A percentile compares a stretch with the other conserved stretches of the same genome.
phyloP scores from a whole-genome alignment of 768 basidiomycete genomes.

The Termitomyces sp. region DNA sequence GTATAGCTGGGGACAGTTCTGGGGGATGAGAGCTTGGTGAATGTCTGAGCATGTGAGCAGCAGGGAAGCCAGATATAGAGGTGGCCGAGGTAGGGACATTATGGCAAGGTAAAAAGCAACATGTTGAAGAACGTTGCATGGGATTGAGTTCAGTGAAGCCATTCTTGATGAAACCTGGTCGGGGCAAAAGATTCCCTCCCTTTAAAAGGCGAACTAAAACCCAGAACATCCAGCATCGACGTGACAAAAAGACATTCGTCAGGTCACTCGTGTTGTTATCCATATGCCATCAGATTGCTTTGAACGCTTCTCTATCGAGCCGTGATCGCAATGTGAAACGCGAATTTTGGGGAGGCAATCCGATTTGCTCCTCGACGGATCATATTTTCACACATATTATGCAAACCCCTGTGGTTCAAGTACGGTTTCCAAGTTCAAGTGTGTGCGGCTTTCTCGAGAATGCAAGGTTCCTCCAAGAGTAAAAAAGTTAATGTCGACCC shows the following conservation, averaged over 20 bases:
- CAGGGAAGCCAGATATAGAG: slow-evolving; percentile 35
- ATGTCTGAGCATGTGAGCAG: slow-evolving; percentile 39
- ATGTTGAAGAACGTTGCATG: slow-evolving; percentile 51
- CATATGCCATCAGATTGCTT: not conserved
- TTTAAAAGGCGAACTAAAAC: slow-evolving; percentile 2
- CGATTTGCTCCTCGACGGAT: not conserved
- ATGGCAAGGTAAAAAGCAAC: slow-evolving; percentile 44
- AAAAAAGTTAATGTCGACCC: slow-evolving; percentile 1
- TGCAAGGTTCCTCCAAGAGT: not conserved
- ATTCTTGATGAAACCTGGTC: slow-evolving; percentile 25
- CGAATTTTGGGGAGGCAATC: not conserved
- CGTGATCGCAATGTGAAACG: not conserved
- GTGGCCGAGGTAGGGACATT: slow-evolving; percentile 30
- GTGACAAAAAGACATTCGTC: slow-evolving; percentile 4
- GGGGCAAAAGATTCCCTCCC: not conserved
- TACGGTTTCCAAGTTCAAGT: not conserved
- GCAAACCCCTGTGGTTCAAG: not conserved
- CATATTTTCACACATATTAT: not conserved
- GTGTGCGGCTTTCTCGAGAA: not conserved
- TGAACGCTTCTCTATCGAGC: not conserved
- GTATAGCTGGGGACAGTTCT: slow-evolving; percentile 46
- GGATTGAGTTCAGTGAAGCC: slow-evolving; percentile 41
- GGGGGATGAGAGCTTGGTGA: slow-evolving; percentile 34
- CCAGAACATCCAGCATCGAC: not conserved
- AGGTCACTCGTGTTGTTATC: not conserved